A percentile compares a stretch with the other conserved stretches of the same genome.
phyloP scores from a whole-genome alignment of 2,329 filamentous ascomycete species.

The Pseudogymnoascus sp. region DNA sequence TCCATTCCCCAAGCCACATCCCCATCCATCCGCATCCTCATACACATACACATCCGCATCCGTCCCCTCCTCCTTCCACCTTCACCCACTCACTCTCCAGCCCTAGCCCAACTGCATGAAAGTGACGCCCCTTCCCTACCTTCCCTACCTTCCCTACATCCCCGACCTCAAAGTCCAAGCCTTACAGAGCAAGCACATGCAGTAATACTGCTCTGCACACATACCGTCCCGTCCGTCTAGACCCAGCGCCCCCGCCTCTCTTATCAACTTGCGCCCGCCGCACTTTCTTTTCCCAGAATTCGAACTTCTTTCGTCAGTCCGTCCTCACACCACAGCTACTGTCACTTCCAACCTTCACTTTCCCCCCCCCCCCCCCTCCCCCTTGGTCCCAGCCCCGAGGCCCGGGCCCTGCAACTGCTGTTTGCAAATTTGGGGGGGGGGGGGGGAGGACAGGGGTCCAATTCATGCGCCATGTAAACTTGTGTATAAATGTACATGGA shows the following conservation, averaged over 20 bases:
- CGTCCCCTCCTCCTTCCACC: neutral
- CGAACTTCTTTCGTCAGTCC: neutral
- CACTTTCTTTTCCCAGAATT: too few species aligned
- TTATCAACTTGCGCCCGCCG: neutral
- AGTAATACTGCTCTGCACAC: neutral
- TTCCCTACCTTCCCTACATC: neutral
- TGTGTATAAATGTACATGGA: too few species aligned
- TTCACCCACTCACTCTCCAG: neutral
- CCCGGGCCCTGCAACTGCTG: too few species aligned
- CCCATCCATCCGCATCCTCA: neutral
- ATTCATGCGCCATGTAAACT: too few species aligned
- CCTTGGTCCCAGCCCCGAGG: too few species aligned
- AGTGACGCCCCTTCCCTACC: neutral
- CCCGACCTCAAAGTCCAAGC: neutral
- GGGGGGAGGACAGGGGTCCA: too few species aligned
- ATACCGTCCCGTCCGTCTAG: neutral
- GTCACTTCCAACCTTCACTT: neutral
- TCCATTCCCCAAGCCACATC: neutral
- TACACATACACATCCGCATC: neutral
- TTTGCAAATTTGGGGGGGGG: too few species aligned
- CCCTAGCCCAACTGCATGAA: neutral
- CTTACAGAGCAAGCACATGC: neutral
- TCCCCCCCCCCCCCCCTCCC: too few species aligned
- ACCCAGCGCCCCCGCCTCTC: neutral
- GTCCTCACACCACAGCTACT: neutral